Percentiles rank a stretch among this genome's conserved stretches.
Conservation (phyloP, 192 early-diverging fungal genomes). For the Backusella parvicylindrica region DNA sequence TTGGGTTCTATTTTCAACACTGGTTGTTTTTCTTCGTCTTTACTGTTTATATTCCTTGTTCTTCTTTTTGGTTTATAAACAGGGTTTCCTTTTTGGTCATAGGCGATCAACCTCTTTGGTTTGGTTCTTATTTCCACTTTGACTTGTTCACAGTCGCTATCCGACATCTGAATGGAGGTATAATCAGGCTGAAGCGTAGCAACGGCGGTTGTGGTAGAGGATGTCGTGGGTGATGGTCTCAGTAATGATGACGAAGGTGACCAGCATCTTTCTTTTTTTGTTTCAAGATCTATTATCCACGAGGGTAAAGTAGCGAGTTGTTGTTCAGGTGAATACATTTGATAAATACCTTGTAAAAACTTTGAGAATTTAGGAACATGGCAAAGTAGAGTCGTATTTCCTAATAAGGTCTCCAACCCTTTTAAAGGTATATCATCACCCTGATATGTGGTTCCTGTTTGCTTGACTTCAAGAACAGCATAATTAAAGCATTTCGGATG, state of each 20-base stretch:
- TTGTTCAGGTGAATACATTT: neutral
- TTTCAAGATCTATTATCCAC: conserved; percentile 34
- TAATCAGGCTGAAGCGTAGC: neutral
- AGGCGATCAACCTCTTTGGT: neutral
- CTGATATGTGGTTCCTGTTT: conserved; percentile 63
- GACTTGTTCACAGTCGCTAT: neutral
- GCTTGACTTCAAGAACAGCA: conserved; percentile 84
- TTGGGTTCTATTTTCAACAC: conserved; percentile 76
- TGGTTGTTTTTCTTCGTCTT: neutral
- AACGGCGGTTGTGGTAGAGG: neutral
- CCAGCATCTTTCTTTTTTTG: conserved; percentile 67
- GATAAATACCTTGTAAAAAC: conserved; percentile 66
- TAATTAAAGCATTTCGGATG: conserved; percentile 47
- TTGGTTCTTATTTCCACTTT: neutral
- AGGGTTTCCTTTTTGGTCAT: neutral
- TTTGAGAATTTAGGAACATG: conserved; percentile 86
- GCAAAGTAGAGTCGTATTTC: conserved; percentile 59
- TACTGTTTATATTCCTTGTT: neutral
- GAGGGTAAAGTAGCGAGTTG: neutral
- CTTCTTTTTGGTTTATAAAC: neutral
- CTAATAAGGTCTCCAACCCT: conserved; percentile 72
- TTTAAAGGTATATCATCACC: conserved; percentile 32
- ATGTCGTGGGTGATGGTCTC: neutral
- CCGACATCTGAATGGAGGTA: neutral
- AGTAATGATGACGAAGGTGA: neutral